Evolutionary conservation across 2,329 filamentous ascomycete species (phyloP).

Genomic region (Microcyclosporella mali): DNA sequence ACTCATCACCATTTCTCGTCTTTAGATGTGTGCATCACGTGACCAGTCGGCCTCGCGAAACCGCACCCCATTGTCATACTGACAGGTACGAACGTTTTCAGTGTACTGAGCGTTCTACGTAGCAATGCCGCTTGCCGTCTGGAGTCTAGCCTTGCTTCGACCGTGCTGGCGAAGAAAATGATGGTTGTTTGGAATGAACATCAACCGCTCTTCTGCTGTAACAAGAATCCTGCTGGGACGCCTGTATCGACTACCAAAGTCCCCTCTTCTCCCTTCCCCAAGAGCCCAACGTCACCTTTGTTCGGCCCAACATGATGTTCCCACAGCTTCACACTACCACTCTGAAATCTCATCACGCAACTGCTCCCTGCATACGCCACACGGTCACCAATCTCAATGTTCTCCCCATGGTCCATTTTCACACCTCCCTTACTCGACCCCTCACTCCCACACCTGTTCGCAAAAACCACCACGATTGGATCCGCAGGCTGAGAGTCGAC

Average conservation of each 20-base stretch:
- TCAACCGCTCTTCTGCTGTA: conserved; percentile 19
- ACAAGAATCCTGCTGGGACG: conserved; percentile 28
- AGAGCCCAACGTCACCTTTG: conserved; percentile 36
- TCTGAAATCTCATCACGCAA: conserved; percentile 59
- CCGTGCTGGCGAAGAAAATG: no score
- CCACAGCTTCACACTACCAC: conserved; percentile 59
- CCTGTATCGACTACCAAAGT: conserved; percentile 63
- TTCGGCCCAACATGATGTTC: conserved; percentile 40
- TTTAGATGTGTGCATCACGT: background rate
- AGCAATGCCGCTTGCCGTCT: no score
- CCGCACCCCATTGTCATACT: no score
- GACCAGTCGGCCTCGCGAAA: no score
- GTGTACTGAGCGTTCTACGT: no score
- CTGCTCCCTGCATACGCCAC: conserved; percentile 69
- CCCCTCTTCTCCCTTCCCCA: conserved; percentile 64
- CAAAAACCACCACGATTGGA: conserved; percentile 63
- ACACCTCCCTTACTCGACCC: conserved; percentile 17
- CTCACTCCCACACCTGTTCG: conserved; percentile 65
- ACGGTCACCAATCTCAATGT: conserved; percentile 26
- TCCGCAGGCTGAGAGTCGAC: conserved; percentile 36
- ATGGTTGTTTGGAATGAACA: no score
- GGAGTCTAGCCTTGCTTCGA: no score
- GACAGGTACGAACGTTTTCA: no score
- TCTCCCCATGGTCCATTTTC: conserved; percentile 27
- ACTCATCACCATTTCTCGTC: background rate